Evolutionary conservation across 2,329 filamentous ascomycete species (phyloP), one percentile per base, ranked within the genome.

Genomic region (Cladosporium sp.): DNA sequence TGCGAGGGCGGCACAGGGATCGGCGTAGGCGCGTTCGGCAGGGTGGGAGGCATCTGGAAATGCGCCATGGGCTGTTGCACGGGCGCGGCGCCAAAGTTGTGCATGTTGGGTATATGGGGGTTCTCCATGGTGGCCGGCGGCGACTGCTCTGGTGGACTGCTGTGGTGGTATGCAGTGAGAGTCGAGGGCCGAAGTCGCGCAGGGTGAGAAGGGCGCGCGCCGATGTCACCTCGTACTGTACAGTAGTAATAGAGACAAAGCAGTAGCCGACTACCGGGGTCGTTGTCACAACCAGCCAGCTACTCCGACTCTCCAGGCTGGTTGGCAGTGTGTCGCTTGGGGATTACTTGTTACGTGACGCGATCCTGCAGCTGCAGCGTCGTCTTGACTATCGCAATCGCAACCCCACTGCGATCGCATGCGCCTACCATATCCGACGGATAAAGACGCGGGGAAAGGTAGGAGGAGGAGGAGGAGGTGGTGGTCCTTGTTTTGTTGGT

Each of bases 11-110:
- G 61, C 49, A 55, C 49, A 55, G 60, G 60, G 31, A 55, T 62
- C 21, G 60, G 60, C 33, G 60, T 62, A 65, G 64, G 63, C 64
- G 55, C 52, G 60, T 59, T 65, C 52, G 65, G 63, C 29, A 64
- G 52, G 66, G 68, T 68, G 64, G 68, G 65, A 53, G 69, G 66
- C 67, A 71, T 70, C 18, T 67, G 58, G 21, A 68, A 66, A 55
- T 67, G 59, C 35, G 62, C 65, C 61, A 67, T 62, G 29, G 67
- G 58, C 58, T 64, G 50, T 12, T 35, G 57, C 31, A 66, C 62
- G 5, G 46, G 33, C 33, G 60, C 60, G 31, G 29, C 23, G 60
- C 60, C 60, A 61, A 65, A 65, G 69, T 16, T 33, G 63, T 67
- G 67, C 58, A 64, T 62, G 21, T 57, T 46, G 29, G 65, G 46